Conservation (phyloP, 768 basidiomycete species). For the Amanita polypyramis region DNA sequence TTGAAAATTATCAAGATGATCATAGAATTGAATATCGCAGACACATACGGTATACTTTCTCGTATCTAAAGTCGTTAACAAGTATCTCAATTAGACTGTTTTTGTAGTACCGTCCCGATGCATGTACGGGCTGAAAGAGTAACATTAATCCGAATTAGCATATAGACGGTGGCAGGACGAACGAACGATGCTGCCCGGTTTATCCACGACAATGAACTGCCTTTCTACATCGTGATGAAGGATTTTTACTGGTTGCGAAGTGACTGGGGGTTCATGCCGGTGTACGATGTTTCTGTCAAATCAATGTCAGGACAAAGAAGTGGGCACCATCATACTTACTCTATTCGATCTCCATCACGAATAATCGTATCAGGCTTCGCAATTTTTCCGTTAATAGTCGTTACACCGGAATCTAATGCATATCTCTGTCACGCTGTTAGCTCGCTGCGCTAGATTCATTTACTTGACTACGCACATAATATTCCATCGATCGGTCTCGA, state of each 20-base stretch:
- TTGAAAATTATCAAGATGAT: not conserved
- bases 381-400: constrained; percentile 86
- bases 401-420: constrained; percentile 85
- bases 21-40: constrained; percentile 5
- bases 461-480: constrained; percentile 60
- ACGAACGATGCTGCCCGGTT: constrained; percentile 93
- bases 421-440: constrained; percentile 24
- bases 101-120: constrained; percentile 81
- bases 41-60: constrained; percentile 73
- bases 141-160: constrained; percentile 7
- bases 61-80: constrained; percentile 70
- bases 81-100: constrained; percentile 87
- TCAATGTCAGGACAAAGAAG: constrained; percentile 1
- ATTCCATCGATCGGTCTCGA: constrained; percentile 87
- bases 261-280: constrained; percentile 95
- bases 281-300: constrained; percentile 75
- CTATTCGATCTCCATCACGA: constrained; percentile 80
- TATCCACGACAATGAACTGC: constrained; percentile 87
- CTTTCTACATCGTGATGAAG: constrained; percentile 69
- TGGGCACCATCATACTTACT: constrained; percentile 32
- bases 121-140: constrained; percentile 70
- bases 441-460: not conserved
- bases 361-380: constrained; percentile 74
- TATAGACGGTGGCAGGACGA: constrained; percentile 5
- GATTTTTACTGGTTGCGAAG: constrained; percentile 72